Percentiles rank a stretch among this genome's conserved stretches.
Conservation (phyloP, 2,329 filamentous ascomycete species). For the Drechslerella dactyloides region DNA sequence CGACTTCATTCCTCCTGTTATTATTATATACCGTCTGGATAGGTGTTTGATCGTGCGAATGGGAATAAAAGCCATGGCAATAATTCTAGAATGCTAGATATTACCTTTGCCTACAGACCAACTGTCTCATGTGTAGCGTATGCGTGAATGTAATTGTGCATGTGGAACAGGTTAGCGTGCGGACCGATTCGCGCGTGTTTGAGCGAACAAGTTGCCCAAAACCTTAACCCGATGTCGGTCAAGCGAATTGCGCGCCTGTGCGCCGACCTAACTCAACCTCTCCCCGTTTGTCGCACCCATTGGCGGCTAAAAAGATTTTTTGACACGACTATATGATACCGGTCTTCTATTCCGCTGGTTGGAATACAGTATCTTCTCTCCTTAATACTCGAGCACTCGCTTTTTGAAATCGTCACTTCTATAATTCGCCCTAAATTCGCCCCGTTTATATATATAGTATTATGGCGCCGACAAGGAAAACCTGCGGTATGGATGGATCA, state of each 20-base stretch:
- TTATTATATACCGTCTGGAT: conserved; percentile 49
- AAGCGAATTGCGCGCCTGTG: conserved; percentile 13
- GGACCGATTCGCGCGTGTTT: conserved; percentile 11
- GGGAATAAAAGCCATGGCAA: conserved; percentile 51
- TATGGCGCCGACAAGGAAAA: conserved; percentile 41
- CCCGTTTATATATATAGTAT: too few relatives aligned
- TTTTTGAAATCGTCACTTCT: neutral
- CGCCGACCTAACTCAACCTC: conserved; percentile 14
- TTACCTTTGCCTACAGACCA: conserved; percentile 24
- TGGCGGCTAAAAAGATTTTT: conserved; percentile 35
- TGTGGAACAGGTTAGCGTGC: neutral
- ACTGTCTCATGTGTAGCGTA: neutral
- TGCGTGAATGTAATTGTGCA: neutral
- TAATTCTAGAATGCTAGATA: conserved; percentile 51
- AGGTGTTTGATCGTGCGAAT: conserved; percentile 47
- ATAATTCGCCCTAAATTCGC: neutral
- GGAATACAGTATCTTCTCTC: conserved; percentile 12
- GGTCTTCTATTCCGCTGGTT: too few relatives aligned
- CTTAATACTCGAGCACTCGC: neutral
- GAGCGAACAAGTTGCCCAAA: conserved; percentile 9
- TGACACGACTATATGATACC: too few relatives aligned
- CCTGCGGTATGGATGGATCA: conserved; percentile 24
- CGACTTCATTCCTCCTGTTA: conserved; percentile 47
- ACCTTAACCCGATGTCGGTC: conserved; percentile 45
- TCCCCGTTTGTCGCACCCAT: conserved; percentile 3